phyloP scores from a whole-genome alignment of 164 flowering plant genomes.

The Nelumbo lutea region DNA sequence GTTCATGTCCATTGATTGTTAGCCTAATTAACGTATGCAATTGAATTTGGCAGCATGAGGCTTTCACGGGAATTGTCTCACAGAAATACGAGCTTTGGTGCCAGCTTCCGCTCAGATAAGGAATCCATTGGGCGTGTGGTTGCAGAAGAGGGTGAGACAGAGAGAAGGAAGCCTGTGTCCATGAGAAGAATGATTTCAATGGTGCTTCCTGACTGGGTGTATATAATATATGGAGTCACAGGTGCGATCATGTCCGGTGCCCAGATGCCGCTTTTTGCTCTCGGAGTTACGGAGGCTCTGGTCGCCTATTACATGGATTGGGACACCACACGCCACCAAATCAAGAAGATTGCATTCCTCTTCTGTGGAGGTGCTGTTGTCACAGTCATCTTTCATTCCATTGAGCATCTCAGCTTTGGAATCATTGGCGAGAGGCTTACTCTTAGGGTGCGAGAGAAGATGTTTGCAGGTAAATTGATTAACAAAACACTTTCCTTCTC shows the following conservation, averaged over 20 bases:
- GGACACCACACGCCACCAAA: conserved; percentile 68
- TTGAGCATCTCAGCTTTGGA: conserved; percentile 73
- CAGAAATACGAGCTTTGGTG: conserved; percentile 57
- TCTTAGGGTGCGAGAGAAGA: conserved; percentile 74
- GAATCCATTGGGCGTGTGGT: conserved; percentile 46
- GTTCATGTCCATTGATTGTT: too few species aligned
- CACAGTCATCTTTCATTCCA: conserved; percentile 55
- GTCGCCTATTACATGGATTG: conserved; percentile 89
- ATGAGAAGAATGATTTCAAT: conserved; percentile 64
- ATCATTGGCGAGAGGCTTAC: conserved; percentile 94
- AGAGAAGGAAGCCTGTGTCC: conserved; percentile 39
- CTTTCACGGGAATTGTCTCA: conserved; percentile 65
- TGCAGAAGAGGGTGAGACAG: conserved; percentile 36
- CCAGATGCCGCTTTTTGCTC: conserved; percentile 95
- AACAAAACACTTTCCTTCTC: too few species aligned
- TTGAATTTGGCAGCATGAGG: conserved; percentile 36
- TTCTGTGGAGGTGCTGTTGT: conserved; percentile 66
- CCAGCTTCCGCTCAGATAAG: conserved; percentile 81
- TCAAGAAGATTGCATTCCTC: conserved; percentile 66
- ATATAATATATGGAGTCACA: conserved; percentile 58
- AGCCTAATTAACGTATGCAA: too few species aligned
- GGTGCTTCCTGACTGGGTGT: conserved; percentile 79
- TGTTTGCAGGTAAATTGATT: conserved; percentile 70
- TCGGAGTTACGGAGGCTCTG: conserved; percentile 87
- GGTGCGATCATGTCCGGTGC: conserved; percentile 73